A percentile compares a stretch with the other conserved stretches of the same genome.
Conservation (phyloP, 352 stramenopile species). For the Globisporangium iwayamae region DNA sequence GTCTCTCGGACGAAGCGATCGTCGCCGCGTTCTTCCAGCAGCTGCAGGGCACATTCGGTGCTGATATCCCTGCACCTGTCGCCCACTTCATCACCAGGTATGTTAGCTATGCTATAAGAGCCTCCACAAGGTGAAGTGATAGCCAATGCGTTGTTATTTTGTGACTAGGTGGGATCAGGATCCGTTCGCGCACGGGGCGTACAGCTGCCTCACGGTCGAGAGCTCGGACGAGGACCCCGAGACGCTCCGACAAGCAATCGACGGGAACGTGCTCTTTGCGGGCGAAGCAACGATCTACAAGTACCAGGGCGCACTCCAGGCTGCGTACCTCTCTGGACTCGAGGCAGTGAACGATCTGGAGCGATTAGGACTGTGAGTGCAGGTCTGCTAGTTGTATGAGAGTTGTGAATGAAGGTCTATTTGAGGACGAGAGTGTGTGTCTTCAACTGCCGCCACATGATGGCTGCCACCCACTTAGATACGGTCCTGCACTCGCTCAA, state of each 20-base stretch:
- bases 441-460: no score
- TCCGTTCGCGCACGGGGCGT: conserved; percentile 47
- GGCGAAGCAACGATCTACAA: conserved; percentile 68
- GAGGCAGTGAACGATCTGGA: conserved; percentile 30
- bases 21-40: conserved; percentile 38
- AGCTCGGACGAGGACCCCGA: conserved; percentile 57
- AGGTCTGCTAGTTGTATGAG: no score
- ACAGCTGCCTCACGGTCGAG: conserved; percentile 64
- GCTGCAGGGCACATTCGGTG: conserved; percentile 43
- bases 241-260: conserved; percentile 34
- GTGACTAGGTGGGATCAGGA: conserved; percentile 56
- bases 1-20: conserved; percentile 41
- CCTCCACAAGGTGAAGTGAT: not conserved
- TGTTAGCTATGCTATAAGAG: not conserved
- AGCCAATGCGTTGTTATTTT: not conserved
- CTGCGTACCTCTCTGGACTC: conserved; percentile 56
- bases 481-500: no score
- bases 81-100: conserved; percentile 53
- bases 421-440: not conserved
- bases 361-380: conserved; percentile 11
- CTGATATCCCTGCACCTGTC: conserved; percentile 30
- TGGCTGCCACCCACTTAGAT: no score
- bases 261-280: conserved; percentile 49
- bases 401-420: no score
- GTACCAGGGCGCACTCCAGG: conserved; percentile 63